Conservation (phyloP, 345 rosid species). For the Isatis tinctoria region DNA sequence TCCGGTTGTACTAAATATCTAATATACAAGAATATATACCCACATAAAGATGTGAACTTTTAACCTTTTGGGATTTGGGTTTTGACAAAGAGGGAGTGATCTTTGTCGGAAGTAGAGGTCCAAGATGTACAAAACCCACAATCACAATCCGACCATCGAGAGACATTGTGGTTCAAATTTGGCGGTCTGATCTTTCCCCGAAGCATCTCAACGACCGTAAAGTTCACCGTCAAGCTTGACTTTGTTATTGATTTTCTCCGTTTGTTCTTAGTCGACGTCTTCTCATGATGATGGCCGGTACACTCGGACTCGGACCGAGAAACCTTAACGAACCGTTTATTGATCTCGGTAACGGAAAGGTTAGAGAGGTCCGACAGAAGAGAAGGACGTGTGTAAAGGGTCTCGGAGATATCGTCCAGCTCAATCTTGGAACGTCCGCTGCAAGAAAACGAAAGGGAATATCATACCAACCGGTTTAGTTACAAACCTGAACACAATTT, state of each 20-base stretch:
- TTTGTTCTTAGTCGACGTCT: slow-evolving; percentile 26
- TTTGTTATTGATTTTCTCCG: slow-evolving; percentile 22
- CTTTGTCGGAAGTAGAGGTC: slow-evolving; percentile 44
- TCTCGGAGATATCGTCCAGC: slow-evolving; percentile 86
- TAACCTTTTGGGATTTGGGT: slow-evolving; percentile 59
- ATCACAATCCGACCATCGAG: slow-evolving; percentile 96
- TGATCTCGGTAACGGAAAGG: slow-evolving; percentile 20
- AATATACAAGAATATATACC: background rate
- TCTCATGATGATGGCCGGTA: slow-evolving; percentile 34
- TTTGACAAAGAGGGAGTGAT: slow-evolving; percentile 63
- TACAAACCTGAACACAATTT: background rate
- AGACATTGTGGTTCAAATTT: slow-evolving; percentile 19
- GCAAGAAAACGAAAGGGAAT: background rate
- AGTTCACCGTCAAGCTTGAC: slow-evolving; percentile 40
- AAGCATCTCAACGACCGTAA: slow-evolving; percentile 63
- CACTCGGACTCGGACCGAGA: slow-evolving; percentile 34
- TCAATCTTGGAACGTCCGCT: slow-evolving; percentile 55
- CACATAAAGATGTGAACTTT: background rate
- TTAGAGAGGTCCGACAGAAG: slow-evolving; percentile 46
- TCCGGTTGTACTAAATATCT: background rate
- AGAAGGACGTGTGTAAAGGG: slow-evolving; percentile 75
- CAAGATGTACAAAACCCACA: slow-evolving; percentile 73
- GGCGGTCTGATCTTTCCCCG: slow-evolving; percentile 34
- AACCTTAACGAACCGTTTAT: slow-evolving; percentile 33
- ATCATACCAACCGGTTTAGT: background rate